phyloP scores from a whole-genome alignment of 2,329 filamentous ascomycete species.

The Rutstroemia sp. region DNA sequence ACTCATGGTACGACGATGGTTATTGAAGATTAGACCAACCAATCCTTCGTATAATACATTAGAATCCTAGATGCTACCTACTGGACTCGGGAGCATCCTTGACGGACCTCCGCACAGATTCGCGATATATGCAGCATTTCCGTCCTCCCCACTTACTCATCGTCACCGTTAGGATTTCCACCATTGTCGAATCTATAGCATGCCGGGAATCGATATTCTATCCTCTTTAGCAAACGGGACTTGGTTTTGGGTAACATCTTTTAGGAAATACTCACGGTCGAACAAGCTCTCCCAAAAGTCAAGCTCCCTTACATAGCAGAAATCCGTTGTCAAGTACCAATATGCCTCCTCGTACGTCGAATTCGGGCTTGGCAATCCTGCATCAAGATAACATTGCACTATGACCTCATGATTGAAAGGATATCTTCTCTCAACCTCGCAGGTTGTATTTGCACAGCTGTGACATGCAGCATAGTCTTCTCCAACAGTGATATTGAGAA shows the following conservation, averaged over 20 bases:
- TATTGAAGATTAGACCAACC: too few species aligned
- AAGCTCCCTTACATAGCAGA: conserved; percentile 17
- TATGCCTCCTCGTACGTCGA: conserved; percentile 8
- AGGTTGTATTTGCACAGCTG: background rate
- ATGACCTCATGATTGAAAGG: conserved; percentile 1
- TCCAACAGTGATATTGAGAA: conserved; percentile 17
- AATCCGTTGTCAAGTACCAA: conserved; percentile 20
- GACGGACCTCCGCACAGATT: too few species aligned
- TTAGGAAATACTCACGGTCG: conserved; percentile 12
- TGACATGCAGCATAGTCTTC: conserved; percentile 17
- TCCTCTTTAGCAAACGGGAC: too few species aligned
- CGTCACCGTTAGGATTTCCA: too few species aligned
- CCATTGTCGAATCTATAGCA: background rate
- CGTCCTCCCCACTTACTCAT: too few species aligned
- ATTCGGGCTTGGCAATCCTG: background rate
- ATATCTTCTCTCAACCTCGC: conserved; percentile 2
- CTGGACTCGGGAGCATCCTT: too few species aligned
- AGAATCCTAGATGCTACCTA: too few species aligned
- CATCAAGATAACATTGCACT: conserved; percentile 1
- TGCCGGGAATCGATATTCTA: conserved; percentile 3
- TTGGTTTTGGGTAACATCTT: background rate
- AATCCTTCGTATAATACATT: too few species aligned
- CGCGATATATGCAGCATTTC: too few species aligned
- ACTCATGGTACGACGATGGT: too few species aligned
- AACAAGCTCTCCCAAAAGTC: conserved; percentile 18